A percentile compares a stretch with the other conserved stretches of the same genome.
Evolutionary conservation across 345 rosid genomes (phyloP).

Genomic region (Isatis tinctoria): DNA sequence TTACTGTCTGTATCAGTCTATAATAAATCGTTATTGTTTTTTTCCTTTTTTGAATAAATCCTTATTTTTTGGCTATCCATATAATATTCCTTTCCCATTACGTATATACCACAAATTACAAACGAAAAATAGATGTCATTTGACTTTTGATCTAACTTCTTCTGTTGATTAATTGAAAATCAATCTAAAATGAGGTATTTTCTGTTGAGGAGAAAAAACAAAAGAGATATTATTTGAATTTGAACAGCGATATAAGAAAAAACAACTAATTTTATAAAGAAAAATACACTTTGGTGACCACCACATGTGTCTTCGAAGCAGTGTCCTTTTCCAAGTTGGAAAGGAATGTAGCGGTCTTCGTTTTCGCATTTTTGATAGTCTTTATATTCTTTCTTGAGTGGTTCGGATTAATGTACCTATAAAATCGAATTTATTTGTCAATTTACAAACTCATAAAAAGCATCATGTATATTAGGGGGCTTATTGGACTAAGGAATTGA

Average conservation of each 20-base stretch:
- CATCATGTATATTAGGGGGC: not conserved
- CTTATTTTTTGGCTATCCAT: too few relatives aligned
- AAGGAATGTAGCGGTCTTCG: conserved; percentile 12
- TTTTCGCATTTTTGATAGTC: not conserved
- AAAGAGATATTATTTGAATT: not conserved
- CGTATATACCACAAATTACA: not conserved
- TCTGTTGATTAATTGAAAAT: not conserved
- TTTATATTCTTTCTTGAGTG: not conserved
- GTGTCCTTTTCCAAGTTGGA: conserved; percentile 26
- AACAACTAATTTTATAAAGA: not conserved
- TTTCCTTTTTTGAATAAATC: too few relatives aligned
- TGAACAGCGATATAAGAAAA: not conserved
- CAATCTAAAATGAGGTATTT: not conserved
- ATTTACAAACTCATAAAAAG: not conserved
- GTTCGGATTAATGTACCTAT: not conserved
- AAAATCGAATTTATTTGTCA: not conserved
- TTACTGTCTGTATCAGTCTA: too few relatives aligned
- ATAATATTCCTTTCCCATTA: too few relatives aligned
- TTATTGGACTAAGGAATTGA: too few relatives aligned
- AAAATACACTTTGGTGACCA: conserved; percentile 1
- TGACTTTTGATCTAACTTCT: not conserved
- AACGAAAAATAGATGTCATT: not conserved
- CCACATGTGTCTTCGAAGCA: conserved; percentile 4
- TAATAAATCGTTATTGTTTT: too few relatives aligned
- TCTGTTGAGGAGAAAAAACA: not conserved